Base-by-base conservation (phyloP, 345 rosid species). In the Populus deltoides region DNA sequence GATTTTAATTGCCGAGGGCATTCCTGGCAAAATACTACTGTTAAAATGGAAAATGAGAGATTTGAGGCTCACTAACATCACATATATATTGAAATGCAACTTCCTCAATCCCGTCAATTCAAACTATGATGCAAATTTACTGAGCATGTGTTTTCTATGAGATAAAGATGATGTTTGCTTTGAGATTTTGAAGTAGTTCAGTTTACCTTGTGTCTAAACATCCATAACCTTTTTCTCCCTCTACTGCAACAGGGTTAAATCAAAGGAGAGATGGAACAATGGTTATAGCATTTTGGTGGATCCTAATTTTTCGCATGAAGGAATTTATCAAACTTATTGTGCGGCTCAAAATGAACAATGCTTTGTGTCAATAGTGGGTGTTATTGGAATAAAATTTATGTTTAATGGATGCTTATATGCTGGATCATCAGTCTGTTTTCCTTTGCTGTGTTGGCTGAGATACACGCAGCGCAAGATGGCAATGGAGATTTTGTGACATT, bases 281-380 rank as follows among this genome's bases (percentile, higher is more conserved):
- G 47, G 75, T 36, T 18, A 47, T 74, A 73, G 38, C 61, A 29
- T 41, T 12, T 68, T 68, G 78, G 47, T 55, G 45, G 43, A 74
- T 79, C 62, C 69, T 59, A 59, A n/a, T n/a, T 74, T 74, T 25
- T 57, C 12, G 20, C 22, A 11, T 61, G 53, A 53, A 66, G 66
- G 55, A 72, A 16, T 24, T 66, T 17, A 25, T 36, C 49, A 49
- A 72, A 49, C 75, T 39, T 70, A 20, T 69, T 69, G 59, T 65
- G 81, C 76, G 66, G 66, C 62, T 11, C 61, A 67, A 43, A 27
- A 53, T 77, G 43, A 53, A 11, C 47, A 59, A 70, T 76, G 53
- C 73, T 51, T 15, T 63, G 49, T 41, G 70, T 51, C 80, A 71
- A 70, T 70, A 27, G 62, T 22, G 45, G 66, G 41, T 61, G 13